Percentiles rank a stretch among this genome's conserved stretches.
phyloP scores from a whole-genome alignment of 768 basidiomycete genomes.

The Cyclocybe aegerita region DNA sequence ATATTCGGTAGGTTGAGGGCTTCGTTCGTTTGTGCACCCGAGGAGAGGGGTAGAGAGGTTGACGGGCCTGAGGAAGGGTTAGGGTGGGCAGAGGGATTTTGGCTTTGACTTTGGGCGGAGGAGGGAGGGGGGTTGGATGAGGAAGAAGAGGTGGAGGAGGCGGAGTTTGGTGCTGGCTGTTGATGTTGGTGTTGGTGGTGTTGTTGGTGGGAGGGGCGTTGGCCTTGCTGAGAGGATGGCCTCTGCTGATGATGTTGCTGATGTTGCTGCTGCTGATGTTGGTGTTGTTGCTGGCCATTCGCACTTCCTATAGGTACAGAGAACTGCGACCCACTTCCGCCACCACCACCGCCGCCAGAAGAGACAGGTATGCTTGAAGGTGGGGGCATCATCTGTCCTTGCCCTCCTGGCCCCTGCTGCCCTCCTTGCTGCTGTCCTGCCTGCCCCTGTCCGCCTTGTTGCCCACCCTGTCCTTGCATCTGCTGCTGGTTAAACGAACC shows the following conservation, averaged over 20 bases:
- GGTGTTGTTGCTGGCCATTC: constrained; percentile 9
- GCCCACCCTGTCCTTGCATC: constrained; percentile 1
- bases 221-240: background rate
- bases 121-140: no score
- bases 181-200: constrained; percentile 5
- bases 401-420: background rate
- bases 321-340: background rate
- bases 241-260: constrained; percentile 4
- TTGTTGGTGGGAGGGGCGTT: constrained; percentile 1
- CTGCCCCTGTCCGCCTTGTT: background rate
- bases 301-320: no score
- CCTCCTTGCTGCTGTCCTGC: background rate
- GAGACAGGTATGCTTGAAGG: constrained; percentile 34
- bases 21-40: background rate
- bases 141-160: no score
- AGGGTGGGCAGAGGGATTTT: no score
- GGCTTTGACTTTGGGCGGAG: no score
- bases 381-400: constrained; percentile 39
- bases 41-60: no score
- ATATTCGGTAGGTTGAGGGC: constrained; percentile 3
- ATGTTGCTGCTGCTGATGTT: constrained; percentile 6
- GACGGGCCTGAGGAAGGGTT: no score
- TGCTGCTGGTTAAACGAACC: background rate
- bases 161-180: background rate
- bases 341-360: constrained; percentile 12